These are phyloP conservation scores for Monilinia fructigena DNA, from an alignment of 2,329 filamentous ascomycete genomes.

Conservation along the genomic window DNA sequence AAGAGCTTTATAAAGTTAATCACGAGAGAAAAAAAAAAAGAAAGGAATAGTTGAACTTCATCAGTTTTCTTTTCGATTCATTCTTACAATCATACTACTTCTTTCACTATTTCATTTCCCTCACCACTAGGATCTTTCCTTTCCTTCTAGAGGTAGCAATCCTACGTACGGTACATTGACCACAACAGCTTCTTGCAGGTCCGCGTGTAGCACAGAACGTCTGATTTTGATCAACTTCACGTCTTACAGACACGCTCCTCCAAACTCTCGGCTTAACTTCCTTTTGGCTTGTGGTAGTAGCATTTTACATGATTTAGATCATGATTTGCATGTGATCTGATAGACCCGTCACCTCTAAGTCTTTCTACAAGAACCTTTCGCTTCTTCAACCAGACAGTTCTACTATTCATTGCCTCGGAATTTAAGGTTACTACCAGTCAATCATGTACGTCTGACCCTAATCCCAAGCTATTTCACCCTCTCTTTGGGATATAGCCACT, in stretches of 20 bases:
- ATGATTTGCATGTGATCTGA: constrained; percentile 32
- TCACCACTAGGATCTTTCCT: constrained; percentile 1
- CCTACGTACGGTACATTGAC: not conserved
- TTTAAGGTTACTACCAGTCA: constrained; percentile 35
- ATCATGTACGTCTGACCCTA: constrained; percentile 38
- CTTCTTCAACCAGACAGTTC: constrained; percentile 21
- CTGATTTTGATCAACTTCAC: not conserved
- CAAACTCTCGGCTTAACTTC: constrained; percentile 8
- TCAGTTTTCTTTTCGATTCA: not conserved
- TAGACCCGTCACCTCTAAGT: constrained; percentile 21
- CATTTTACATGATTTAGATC: constrained; percentile 23
- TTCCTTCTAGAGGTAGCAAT: not conserved
- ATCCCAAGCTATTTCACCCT: not conserved
- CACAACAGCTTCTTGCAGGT: constrained; percentile 16
- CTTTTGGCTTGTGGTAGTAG: constrained; percentile 8
- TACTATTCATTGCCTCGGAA: constrained; percentile 31
- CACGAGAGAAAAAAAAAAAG: not conserved
- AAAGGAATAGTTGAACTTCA: not conserved
- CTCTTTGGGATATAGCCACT: constrained; percentile 22
- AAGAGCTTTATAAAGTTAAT: constrained; percentile 2
- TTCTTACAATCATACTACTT: not conserved
- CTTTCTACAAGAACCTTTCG: not conserved
- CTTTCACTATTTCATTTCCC: not conserved
- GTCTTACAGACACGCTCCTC: constrained; percentile 6
- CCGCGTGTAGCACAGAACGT: constrained; percentile 18